Evolutionary conservation across 2,329 filamentous ascomycete species (phyloP), one percentile per base, ranked within the genome.

Genomic region (Penicillium capsulatum): DNA sequence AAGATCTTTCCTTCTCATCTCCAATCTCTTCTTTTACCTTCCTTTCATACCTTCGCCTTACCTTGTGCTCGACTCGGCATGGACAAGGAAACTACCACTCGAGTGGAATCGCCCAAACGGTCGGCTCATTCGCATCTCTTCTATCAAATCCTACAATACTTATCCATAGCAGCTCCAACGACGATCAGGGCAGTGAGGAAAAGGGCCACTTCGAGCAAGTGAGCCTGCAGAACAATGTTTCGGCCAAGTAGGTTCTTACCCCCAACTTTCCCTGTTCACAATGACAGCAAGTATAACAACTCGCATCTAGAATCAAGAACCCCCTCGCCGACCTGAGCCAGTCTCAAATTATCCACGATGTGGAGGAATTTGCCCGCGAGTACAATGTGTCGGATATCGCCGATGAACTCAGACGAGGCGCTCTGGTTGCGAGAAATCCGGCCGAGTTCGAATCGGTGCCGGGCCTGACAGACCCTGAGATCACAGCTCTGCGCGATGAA

Each of bases 361-460:
- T 73, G 11, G 64, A 67, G 22, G 56, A 64, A n/a, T 72, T 72
- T 43, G 60, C 68, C 14, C 51, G 56, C 11, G 54, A 68, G 22
- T 57, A 69, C 42, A 57, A 63, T 9, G 51, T 76, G 28, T 49
- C 44, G 4, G 66, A 74, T 15, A 61, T 68, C 17, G 45, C 66
- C 9, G 60, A 63, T 3, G 51, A 70, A 0, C 50, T 77, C 31
- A 58, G 69, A 39, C 72, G 69, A 45, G 74, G 72, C 6, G 72
- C 73, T 4, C 58, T 76, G 4, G 60, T 75, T 11, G 73, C 74
- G 4, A 69, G 71, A 37, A 66, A 74, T 36, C 72, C 74, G 3
- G 58, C 60, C 2, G 63, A 65, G 2, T 75, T 69, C 40, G 69
- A 72, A 38, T 54, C 52, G 7, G 58, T 76, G 10, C 59, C 66